These are phyloP conservation scores for Pythium guiyangense DNA, from an alignment of 352 stramenopile species.

Conservation along the genomic window DNA sequence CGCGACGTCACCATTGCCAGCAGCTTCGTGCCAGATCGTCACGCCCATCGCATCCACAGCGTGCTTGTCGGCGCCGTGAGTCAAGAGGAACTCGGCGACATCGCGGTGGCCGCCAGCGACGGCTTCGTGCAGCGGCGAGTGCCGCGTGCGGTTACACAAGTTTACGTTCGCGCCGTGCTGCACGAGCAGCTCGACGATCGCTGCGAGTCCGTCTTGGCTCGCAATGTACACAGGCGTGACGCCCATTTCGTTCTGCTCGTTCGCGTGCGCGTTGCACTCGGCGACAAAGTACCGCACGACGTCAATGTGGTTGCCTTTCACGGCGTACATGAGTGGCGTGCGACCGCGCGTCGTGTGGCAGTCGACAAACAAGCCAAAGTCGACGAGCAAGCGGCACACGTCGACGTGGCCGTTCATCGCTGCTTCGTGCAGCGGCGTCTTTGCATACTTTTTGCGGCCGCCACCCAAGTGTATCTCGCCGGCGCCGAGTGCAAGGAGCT, in stretches of 20 bases:
- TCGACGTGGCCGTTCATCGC: slow-evolving; percentile 57
- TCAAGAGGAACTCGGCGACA: slow-evolving; percentile 45
- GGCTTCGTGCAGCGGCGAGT: slow-evolving; percentile 63
- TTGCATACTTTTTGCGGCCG: slow-evolving; percentile 58
- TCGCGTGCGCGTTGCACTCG: slow-evolving; percentile 42
- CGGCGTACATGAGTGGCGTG: slow-evolving; percentile 75
- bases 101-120: slow-evolving; percentile 46
- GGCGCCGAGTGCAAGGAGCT: slow-evolving; percentile 40
- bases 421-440: slow-evolving; percentile 70
- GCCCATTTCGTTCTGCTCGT: slow-evolving; percentile 81
- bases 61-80: slow-evolving; percentile 55
- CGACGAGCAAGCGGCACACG: slow-evolving; percentile 45
- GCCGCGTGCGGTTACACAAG: slow-evolving; percentile 51
- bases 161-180: slow-evolving; percentile 50
- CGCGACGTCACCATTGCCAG: slow-evolving; percentile 47
- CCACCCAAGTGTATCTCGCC: slow-evolving; percentile 59
- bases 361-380: slow-evolving; percentile 58
- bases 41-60: slow-evolving; percentile 75
- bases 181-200: slow-evolving; percentile 46
- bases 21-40: slow-evolving; percentile 76
- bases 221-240: slow-evolving; percentile 68
- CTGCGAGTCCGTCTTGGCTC: slow-evolving; percentile 41
- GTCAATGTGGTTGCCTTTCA: slow-evolving; percentile 56
- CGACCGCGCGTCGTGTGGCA: slow-evolving; percentile 73
- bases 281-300: slow-evolving; percentile 38